Percentiles rank a stretch among this genome's conserved stretches.
Conservation (phyloP, 1,284 basidiomycete species). For the Pascua sp. region DNA sequence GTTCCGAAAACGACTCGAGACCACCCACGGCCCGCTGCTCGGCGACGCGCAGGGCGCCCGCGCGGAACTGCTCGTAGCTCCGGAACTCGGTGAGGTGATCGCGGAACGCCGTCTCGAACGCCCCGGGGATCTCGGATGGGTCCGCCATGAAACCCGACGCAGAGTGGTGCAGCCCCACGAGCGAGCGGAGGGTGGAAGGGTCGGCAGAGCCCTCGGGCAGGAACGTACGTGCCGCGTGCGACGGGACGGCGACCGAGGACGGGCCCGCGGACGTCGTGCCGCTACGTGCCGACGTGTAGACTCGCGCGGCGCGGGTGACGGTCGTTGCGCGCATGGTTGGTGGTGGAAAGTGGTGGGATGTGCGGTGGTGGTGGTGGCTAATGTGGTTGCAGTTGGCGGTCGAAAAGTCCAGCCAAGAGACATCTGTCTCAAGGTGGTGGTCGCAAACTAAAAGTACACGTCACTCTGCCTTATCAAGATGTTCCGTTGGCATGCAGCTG, state of each 20-base stretch:
- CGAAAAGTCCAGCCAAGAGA: too few relatives aligned
- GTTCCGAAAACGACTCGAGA: conserved; percentile 4
- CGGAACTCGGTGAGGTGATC: conserved; percentile 17
- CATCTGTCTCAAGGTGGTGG: too few relatives aligned
- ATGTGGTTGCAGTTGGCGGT: too few relatives aligned
- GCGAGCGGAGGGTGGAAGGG: conserved; percentile 24
- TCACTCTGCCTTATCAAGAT: too few relatives aligned
- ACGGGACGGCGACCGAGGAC: background rate
- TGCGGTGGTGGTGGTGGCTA: too few relatives aligned
- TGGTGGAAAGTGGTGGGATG: too few relatives aligned
- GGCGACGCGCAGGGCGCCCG: background rate
- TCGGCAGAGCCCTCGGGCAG: conserved; percentile 22
- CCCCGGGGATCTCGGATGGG: conserved; percentile 25
- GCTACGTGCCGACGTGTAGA: background rate
- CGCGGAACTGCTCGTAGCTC: conserved; percentile 13
- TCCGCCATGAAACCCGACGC: conserved; percentile 40
- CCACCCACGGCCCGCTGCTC: background rate
- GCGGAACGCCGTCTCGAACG: conserved; percentile 36
- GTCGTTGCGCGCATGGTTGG: conserved; percentile 11
- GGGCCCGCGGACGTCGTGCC: background rate
- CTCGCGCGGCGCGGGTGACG: background rate
- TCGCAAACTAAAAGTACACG: too few relatives aligned
- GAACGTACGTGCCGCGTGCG: background rate
- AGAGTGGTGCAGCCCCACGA: conserved; percentile 44
- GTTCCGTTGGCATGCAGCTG: too few relatives aligned